Evolutionary conservation across 148 eudicot species (phyloP), one percentile per base, ranked within the genome.

Genomic region (Persicaria maculosa): DNA sequence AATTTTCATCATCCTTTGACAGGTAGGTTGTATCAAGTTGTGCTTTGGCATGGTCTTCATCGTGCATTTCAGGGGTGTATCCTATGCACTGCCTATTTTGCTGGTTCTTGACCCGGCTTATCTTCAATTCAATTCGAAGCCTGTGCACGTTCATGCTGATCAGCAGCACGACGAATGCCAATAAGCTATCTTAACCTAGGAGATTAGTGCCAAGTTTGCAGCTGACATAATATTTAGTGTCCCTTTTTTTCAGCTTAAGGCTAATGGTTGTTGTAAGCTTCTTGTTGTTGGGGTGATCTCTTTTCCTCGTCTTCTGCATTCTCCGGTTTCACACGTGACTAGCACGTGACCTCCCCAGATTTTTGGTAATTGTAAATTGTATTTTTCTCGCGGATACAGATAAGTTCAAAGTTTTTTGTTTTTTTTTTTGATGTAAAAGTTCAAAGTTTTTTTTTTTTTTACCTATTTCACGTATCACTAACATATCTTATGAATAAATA

Each of bases 61-160:
- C 36, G 36, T 31, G 36, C 36, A 31, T 31, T 31, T 31, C 36
- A 31, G 36, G 36, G 36, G 36, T 31, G 36, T 31, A 31, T 31
- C 36, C 36, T 31, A 31, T 31, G 92, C 94, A 19, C 91, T 91
- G 80, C 92, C 98, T 5, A 83, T 91, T 62, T 46, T 91, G 74
- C 62, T 93, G 68, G 74, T 81, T 83, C 89, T 93, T 74, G 92
- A 89, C 83, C 90, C 95, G 44, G 78, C 2, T 50, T 78, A 79
- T 75, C 83, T 91, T 75, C 84, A 75, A 72, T 76, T 86, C 75
- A 83, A 82, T 75, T 87, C 76, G 73, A 90, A 84, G 77, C 97
- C 97, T 17, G 25, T 74, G 74, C 89, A 44, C 79, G n/a, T 82
- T 59, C 47, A 82, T 90, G 57, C 81, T 93, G 50, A 59, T 85